Evolutionary conservation across 2,329 filamentous ascomycete species (phyloP).

Genomic region (Cladosporium sp.): DNA sequence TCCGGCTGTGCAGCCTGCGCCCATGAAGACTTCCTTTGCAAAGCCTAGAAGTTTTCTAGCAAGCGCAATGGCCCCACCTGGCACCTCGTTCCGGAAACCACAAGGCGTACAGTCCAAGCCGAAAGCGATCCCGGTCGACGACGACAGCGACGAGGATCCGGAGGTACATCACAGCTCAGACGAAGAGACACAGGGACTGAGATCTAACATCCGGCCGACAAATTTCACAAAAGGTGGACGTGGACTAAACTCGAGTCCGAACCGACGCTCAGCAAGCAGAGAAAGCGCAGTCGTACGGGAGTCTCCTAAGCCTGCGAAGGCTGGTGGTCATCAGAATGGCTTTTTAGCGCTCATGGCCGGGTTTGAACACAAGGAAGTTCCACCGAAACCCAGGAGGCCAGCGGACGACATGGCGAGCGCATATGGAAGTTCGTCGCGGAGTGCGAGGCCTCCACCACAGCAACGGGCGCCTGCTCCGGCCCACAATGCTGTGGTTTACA

Average conservation of each 20-base stretch:
- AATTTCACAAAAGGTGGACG: constrained; percentile 52
- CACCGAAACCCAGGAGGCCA: constrained; percentile 11
- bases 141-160: constrained; percentile 50
- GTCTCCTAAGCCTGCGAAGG: constrained; percentile 26
- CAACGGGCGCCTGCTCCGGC: neutral
- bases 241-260: constrained; percentile 35
- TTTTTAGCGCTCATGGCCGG: constrained; percentile 29
- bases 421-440: constrained; percentile 36
- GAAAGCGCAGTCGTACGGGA: constrained; percentile 28
- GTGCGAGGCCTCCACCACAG: constrained; percentile 22
- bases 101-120: constrained; percentile 27
- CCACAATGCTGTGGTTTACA: constrained; percentile 41
- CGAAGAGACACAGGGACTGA: constrained; percentile 40
- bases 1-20: constrained; percentile 32
- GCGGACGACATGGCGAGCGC: constrained; percentile 46
- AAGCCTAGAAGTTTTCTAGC: constrained; percentile 49
- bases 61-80: constrained; percentile 70
- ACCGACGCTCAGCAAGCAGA: constrained; percentile 20
- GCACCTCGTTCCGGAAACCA: constrained; percentile 65
- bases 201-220: constrained; percentile 62
- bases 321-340: constrained; percentile 10
- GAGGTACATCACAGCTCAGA: constrained; percentile 32
- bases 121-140: constrained; percentile 25
- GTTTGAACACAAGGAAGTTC: constrained; percentile 27
- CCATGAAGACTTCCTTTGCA: constrained; percentile 28